Evolutionary conservation across 441 rosid genomes (phyloP).

Genomic region (Gossypium aridum): DNA sequence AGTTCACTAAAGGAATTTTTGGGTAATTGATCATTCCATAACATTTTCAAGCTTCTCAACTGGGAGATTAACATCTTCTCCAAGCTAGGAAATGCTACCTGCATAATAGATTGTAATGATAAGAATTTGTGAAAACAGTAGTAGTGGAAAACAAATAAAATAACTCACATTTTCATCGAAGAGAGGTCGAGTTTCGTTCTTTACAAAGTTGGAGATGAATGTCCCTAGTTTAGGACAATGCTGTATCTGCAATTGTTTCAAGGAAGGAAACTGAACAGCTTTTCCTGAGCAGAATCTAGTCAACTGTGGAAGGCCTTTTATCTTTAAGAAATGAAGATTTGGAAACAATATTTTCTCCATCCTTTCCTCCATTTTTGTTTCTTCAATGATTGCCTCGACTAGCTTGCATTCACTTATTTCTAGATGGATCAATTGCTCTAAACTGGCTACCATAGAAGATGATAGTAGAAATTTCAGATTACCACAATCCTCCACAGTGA

Average conservation of each 20-base stretch:
- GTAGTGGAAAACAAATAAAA: neutral
- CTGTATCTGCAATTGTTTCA: conserved; percentile 8
- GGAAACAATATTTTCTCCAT: neutral
- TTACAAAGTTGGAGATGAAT: neutral
- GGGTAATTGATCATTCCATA: conserved; percentile 9
- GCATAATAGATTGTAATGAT: neutral
- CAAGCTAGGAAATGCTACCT: conserved; percentile 15
- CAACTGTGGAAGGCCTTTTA: conserved; percentile 6
- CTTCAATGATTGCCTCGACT: neutral
- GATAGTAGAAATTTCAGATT: conserved; percentile 3
- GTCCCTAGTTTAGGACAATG: conserved; percentile 12
- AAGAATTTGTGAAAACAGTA: neutral
- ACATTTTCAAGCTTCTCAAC: neutral
- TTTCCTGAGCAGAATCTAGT: conserved; percentile 5
- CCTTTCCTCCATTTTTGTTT: neutral
- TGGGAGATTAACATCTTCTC: conserved; percentile 13
- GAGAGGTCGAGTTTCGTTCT: neutral
- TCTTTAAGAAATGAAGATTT: neutral
- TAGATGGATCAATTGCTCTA: neutral
- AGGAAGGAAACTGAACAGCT: neutral
- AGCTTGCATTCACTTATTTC: conserved; percentile 2
- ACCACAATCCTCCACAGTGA: conserved; percentile 8
- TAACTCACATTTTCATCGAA: neutral
- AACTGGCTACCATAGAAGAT: conserved; percentile 1
- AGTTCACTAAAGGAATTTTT: conserved; percentile 7